Base-by-base conservation (phyloP, 192 early-diverging fungal genomes). In the Bifiguratus adelaidae region DNA sequence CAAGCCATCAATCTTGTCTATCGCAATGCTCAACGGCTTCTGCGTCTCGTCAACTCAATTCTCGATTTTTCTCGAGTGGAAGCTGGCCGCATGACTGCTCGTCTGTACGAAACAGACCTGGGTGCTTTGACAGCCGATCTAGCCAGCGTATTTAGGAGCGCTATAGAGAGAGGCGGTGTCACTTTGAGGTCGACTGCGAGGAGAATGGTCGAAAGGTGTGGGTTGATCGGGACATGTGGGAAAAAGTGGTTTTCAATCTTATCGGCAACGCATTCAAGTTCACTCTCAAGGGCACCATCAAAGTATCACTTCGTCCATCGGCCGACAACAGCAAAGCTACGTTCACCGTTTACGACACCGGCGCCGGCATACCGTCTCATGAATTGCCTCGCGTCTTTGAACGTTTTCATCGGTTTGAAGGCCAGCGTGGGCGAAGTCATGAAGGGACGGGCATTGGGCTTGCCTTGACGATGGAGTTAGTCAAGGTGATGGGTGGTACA, bases 391-490 rank as follows among this genome's bases (percentile, higher is more conserved):
- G 60, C 0, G 56, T 81, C 3, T 78, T 81, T 52, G 68, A 71
- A 15, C 62, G 74, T 7, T 81, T 81, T 55, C 68, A 81, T 46
- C 65, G 74, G 3, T 61, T 78, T n/a, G 71, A 78, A 33, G 65
- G 59, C 30, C 54, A 52, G 9, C 66, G 66, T 30, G 70, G 73
- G 1, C 60, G 78, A 9, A 69, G 63, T 20, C 64, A 74, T 33
- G 76, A 76, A 55, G 78, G 78, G 4, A 73, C 65, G 4, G 78
- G 78, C 3, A 81, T 81, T 27, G 78, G 78, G 3, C 41, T 81
- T 7, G 58, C 73, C 0, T 40, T 81, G 2, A 64, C 72, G 16
- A 67, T 65, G 30, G 76, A 81, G 50, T 42, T 81, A 12, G 64
- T 72, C 1, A 67, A 67, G 21, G 47, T 72, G 1, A 73, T 77